These are phyloP conservation scores for Sporisorium sorghi DNA, from an alignment of 1,284 basidiomycete genomes.

Conservation along the genomic window DNA sequence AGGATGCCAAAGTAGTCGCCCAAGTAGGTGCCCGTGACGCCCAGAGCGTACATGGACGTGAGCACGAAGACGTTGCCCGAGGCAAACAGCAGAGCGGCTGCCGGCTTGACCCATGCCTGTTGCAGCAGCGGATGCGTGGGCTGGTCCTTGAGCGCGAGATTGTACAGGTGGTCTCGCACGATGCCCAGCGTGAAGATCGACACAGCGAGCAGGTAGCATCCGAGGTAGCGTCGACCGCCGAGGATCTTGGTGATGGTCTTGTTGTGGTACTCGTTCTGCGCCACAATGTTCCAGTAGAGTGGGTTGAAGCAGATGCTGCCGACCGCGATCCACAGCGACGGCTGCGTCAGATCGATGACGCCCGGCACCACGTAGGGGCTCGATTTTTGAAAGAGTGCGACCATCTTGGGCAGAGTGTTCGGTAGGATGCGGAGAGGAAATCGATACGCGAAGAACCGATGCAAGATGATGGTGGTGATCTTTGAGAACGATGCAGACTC, in stretches of 20 bases:
- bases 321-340: slow-evolving; percentile 58
- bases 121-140: slow-evolving; percentile 73
- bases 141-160: slow-evolving; percentile 79
- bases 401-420: slow-evolving; percentile 21
- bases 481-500: neutral
- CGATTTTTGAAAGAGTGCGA: slow-evolving; percentile 21
- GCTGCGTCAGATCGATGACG: slow-evolving; percentile 58
- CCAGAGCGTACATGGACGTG: slow-evolving; percentile 89
- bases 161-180: slow-evolving; percentile 72
- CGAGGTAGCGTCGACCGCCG: slow-evolving; percentile 72
- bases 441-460: neutral
- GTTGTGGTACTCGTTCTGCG: slow-evolving; percentile 77
- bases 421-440: neutral
- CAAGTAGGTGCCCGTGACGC: slow-evolving; percentile 82
- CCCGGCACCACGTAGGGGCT: slow-evolving; percentile 49
- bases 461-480: neutral
- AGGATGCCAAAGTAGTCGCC: slow-evolving; percentile 99
- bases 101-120: slow-evolving; percentile 75
- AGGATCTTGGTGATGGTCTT: slow-evolving; percentile 65
- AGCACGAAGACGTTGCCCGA: slow-evolving; percentile 74
- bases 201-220: slow-evolving; percentile 91
- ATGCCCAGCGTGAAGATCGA: slow-evolving; percentile 72
- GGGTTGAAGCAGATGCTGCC: slow-evolving; percentile 79
- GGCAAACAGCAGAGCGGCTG: slow-evolving; percentile 80
- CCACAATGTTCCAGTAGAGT: slow-evolving; percentile 93